phyloP scores from a whole-genome alignment of 129 eudicot species.

The Tagetes patula region DNA sequence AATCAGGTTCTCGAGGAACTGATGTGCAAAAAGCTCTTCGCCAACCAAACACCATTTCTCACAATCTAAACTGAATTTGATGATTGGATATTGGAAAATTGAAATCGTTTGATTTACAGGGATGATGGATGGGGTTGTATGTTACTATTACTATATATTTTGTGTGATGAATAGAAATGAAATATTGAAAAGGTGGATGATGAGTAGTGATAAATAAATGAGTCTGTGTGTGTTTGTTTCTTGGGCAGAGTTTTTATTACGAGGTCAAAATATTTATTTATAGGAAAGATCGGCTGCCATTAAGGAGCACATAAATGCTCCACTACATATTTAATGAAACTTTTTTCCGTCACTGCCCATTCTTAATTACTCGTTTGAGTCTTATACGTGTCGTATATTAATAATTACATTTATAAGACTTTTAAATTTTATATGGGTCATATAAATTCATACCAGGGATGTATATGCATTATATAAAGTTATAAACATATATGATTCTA shows the following conservation, averaged over 20 bases:
- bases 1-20: conserved; percentile 55
- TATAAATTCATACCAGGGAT: too few species aligned
- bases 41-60: conserved; percentile 80
- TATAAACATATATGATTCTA: too few species aligned
- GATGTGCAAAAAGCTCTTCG: conserved; percentile 92
- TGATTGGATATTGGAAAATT: background rate
- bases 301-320: conserved; percentile 26
- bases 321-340: background rate
- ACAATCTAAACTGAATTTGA: background rate
- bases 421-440: too few species aligned
- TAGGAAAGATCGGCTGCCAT: conserved; percentile 25
- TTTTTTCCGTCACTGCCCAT: background rate
- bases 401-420: too few species aligned
- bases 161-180: background rate
- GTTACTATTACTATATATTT: background rate
- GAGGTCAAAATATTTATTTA: conserved; percentile 32
- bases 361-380: background rate
- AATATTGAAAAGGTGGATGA: conserved; percentile 21
- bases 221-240: conserved; percentile 10
- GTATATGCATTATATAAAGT: too few species aligned
- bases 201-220: background rate
- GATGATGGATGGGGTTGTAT: too few species aligned
- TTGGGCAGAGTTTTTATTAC: conserved; percentile 35
- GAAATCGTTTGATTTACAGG: too few species aligned
- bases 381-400: too few species aligned